A percentile compares a stretch with the other conserved stretches of the same genome.
phyloP scores from a whole-genome alignment of 768 basidiomycete genomes.

The Lactifluus volemus region DNA sequence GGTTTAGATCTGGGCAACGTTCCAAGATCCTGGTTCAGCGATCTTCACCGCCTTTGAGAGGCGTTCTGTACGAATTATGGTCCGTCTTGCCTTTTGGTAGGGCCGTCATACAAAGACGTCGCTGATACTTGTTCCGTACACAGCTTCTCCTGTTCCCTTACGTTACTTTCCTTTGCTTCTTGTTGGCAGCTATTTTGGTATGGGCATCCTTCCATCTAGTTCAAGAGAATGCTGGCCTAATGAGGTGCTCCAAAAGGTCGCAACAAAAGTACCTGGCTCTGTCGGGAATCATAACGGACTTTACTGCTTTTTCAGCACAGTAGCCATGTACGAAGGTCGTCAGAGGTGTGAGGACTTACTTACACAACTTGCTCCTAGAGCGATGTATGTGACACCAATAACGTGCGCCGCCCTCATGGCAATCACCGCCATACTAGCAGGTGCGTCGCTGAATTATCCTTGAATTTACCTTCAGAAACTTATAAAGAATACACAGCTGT shows the following conservation, averaged over 20 bases:
- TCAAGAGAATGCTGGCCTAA: neutral
- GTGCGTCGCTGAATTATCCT: constrained; percentile 24
- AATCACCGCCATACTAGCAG: constrained; percentile 38
- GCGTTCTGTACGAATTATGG: constrained; percentile 24
- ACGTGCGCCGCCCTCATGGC: constrained; percentile 36
- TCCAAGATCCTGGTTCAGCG: constrained; percentile 23
- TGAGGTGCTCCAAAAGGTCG: constrained; percentile 12
- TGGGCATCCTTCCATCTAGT: neutral
- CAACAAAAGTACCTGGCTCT: constrained; percentile 19
- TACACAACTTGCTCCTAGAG: constrained; percentile 15
- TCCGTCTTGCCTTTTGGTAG: neutral
- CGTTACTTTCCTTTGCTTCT: constrained; percentile 35
- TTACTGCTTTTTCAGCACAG: constrained; percentile 37
- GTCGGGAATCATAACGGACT: constrained; percentile 35
- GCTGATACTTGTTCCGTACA: constrained; percentile 5
- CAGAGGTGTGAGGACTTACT: neutral
- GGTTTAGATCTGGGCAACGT: constrained; percentile 31
- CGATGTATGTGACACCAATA: constrained; percentile 28
- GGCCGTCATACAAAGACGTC: neutral
- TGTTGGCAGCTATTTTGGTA: constrained; percentile 27
- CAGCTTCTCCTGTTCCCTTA: constrained; percentile 34
- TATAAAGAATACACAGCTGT: constrained; percentile 27
- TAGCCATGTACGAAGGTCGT: constrained; percentile 30
- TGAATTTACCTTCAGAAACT: neutral
- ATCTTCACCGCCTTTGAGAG: constrained; percentile 23